Base-by-base conservation (phyloP, 2,329 filamentous ascomycete genomes). In the Arthrinium phaeospermum region DNA sequence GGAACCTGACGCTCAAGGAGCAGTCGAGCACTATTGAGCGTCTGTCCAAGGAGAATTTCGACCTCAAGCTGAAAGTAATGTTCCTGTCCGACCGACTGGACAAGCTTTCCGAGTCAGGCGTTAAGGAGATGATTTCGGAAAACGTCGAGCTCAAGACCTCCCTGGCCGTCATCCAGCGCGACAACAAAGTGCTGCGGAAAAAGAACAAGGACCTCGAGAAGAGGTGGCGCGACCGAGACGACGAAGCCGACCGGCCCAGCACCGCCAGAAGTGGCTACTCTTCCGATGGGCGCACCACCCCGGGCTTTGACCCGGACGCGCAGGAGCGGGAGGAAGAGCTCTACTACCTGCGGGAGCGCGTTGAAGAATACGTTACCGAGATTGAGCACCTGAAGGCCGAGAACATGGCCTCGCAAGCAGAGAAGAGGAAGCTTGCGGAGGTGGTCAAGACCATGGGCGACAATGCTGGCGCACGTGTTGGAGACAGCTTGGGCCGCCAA, bases 41-140 rank as follows among this genome's bases (percentile, higher is more conserved):
- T 73, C 88, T 98, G 2, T 97, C 94, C 73, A 99, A 99, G 83
- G 96, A 99, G 82, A 99, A 99, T 76, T 99, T 98, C 80, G 96
- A 98, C 80, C 85, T 98, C 71, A 98, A 98, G 83, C 91, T 98
- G 83, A 97, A 98, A 81, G 96, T 98, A 75, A 97, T 98, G 87
- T 99, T 98, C 79, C 88, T 99, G 68, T 97, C 96, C 78, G 94
- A 98, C 81, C 93, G 96, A 1, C 85, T 99, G 27, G 95, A 97
- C 82, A 96, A 96, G 80, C 89, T 97, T 57, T 98, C 95, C 1
- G 96, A 98, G 81, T 96, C 98, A 83, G 95, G 95, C 75, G 92
- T 99, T 81, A 97, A 97, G 83, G 96, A 98, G 81, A 97, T 98
- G 92, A 97, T 98, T 77, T 95, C 94, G 64, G 96, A 98, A 82